phyloP scores from a whole-genome alignment of 2,329 filamentous ascomycete species.

The Colletotrichum incanum region DNA sequence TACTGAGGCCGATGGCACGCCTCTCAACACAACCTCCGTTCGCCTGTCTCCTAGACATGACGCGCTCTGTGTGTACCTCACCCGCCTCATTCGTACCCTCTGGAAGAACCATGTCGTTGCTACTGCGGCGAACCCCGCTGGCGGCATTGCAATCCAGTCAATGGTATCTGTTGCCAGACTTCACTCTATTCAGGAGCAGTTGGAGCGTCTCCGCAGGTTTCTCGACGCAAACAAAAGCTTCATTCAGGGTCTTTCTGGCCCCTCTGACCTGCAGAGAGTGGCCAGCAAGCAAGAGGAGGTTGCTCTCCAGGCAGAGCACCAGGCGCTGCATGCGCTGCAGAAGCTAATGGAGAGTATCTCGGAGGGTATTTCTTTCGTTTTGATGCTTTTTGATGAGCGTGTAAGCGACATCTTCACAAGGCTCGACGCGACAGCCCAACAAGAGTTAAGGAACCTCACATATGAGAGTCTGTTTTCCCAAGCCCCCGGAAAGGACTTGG shows the following conservation, averaged over 20 bases:
- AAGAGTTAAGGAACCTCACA: conserved; percentile 82
- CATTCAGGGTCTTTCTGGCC: conserved; percentile 94
- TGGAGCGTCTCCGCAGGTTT: conserved; percentile 86
- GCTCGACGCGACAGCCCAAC: conserved; percentile 79
- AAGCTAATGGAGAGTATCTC: conserved; percentile 91
- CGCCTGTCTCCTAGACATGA: conserved; percentile 91
- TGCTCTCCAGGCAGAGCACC: conserved; percentile 93
- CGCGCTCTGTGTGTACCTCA: conserved; percentile 89
- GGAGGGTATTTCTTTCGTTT: conserved; percentile 95
- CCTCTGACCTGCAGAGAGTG: conserved; percentile 84
- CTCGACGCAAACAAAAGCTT: conserved; percentile 89
- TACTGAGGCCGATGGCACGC: conserved; percentile 81
- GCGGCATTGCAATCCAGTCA: conserved; percentile 76
- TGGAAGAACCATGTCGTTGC: conserved; percentile 87
- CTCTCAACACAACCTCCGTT: conserved; percentile 84
- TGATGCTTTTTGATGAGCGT: conserved; percentile 94
- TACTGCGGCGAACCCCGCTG: conserved; percentile 65
- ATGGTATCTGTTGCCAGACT: conserved; percentile 80
- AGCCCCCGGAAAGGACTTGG: conserved; percentile 85
- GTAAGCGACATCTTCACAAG: conserved; percentile 88
- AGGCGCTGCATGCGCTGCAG: conserved; percentile 89
- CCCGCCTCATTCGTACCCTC: conserved; percentile 87
- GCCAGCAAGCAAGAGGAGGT: conserved; percentile 91
- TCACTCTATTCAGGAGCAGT: conserved; percentile 82
- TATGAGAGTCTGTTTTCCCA: conserved; percentile 92